Evolutionary conservation across 2,329 filamentous ascomycete species (phyloP).

Genomic region (Escovopsis sp.): DNA sequence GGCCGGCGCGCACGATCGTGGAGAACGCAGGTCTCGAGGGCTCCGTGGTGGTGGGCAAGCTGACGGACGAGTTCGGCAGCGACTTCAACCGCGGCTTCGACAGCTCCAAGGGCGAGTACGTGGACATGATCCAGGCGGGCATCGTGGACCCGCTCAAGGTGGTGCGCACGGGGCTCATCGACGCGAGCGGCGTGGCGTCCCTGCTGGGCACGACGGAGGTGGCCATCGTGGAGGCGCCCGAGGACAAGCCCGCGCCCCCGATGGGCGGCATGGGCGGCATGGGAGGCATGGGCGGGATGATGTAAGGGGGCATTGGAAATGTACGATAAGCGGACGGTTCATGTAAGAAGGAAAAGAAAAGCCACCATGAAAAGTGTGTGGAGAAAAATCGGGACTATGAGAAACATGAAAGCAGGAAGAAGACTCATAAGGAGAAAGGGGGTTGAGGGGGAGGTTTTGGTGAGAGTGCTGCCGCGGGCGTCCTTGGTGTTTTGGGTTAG

Average conservation of each 20-base stretch:
- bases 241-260: constrained; percentile 61
- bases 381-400: too few species aligned
- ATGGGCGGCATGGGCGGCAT: constrained; percentile 54
- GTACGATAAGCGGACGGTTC: too few species aligned
- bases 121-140: constrained; percentile 94
- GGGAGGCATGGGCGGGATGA: constrained; percentile 41
- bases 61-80: constrained; percentile 76
- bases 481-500: background rate
- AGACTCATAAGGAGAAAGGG: constrained; percentile 14
- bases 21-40: constrained; percentile 97
- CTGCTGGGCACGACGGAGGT: constrained; percentile 96
- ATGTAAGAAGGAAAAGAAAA: constrained; percentile 10
- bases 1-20: constrained; percentile 84
- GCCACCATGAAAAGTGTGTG: too few species aligned
- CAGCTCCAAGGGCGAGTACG: constrained; percentile 92
- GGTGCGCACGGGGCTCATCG: constrained; percentile 86
- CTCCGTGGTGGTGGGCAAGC: constrained; percentile 92
- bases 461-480: too few species aligned
- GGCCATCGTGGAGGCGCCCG: constrained; percentile 86
- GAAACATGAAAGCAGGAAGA: constrained; percentile 1
- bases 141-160: constrained; percentile 99
- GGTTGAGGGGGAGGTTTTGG: too few species aligned
- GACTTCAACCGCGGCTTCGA: constrained; percentile 99
- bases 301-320: constrained; percentile 28
- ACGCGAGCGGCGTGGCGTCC: constrained; percentile 91